These are phyloP conservation scores for Nelumbo lutea DNA, from an alignment of 164 flowering plant species.

Conservation along the genomic window DNA sequence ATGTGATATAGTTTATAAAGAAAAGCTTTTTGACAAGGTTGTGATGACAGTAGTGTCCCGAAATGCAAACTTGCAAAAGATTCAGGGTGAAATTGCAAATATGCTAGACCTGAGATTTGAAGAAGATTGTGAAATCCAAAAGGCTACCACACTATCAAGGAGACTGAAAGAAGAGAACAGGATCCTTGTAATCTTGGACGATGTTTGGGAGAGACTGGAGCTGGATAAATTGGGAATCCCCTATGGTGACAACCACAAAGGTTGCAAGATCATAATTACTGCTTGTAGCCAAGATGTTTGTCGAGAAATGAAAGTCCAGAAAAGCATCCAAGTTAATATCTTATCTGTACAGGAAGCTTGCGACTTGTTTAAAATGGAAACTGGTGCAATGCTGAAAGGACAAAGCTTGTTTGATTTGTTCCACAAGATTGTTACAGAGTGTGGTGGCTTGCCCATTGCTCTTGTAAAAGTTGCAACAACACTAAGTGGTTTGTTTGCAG, in stretches of 20 bases:
- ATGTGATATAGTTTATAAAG: not conserved
- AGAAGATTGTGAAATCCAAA: conserved; percentile 4
- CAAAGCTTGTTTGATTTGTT: not conserved
- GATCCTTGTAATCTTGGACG: conserved; percentile 31
- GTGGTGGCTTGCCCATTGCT: conserved; percentile 26
- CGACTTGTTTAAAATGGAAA: conserved; percentile 12
- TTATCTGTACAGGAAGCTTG: conserved; percentile 17
- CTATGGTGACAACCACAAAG: not conserved
- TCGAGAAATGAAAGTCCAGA: conserved; percentile 6
- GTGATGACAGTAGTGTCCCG: conserved; percentile 16
- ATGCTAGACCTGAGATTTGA: conserved; percentile 6
- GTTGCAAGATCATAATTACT: conserved; percentile 20
- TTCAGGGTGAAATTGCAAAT: conserved; percentile 19
- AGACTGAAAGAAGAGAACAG: conserved; percentile 8
- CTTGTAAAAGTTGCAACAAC: conserved; percentile 18
- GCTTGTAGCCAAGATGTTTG: conserved; percentile 16
- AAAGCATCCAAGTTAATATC: not conserved
- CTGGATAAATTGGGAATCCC: conserved; percentile 25
- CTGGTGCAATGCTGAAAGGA: conserved; percentile 6
- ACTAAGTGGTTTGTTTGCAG: not conserved
- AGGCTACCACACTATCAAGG: not conserved
- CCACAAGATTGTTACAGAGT: conserved; percentile 12
- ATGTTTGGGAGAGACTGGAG: conserved; percentile 26
- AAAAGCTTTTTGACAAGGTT: conserved; percentile 14
- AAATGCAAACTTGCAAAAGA: conserved; percentile 1